These are phyloP conservation scores for Saitoella complicata DNA, from an alignment of 805 yeast species.

Conservation along the genomic window DNA sequence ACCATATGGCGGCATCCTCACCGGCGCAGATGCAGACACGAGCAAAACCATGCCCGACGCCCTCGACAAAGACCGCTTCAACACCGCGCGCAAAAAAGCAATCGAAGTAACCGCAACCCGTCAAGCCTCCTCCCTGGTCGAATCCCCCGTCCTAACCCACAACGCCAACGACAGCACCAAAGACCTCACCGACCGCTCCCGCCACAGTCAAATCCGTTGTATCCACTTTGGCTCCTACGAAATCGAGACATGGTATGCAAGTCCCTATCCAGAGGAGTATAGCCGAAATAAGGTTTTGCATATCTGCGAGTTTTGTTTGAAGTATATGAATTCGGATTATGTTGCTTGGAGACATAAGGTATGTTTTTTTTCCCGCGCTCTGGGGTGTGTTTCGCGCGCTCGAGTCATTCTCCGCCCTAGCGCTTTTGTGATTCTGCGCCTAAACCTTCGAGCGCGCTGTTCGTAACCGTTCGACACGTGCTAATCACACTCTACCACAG, in stretches of 20 bases:
- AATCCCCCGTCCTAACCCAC: background rate
- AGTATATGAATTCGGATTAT: slow-evolving; percentile 57
- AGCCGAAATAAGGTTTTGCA: slow-evolving; percentile 44
- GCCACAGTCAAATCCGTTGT: slow-evolving; percentile 27
- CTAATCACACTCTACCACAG: slow-evolving; percentile 5
- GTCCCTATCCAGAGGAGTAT: slow-evolving; percentile 86
- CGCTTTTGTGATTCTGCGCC: no score
- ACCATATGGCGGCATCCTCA: slow-evolving; percentile 13
- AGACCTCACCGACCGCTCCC: background rate
- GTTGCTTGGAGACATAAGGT: slow-evolving; percentile 49
- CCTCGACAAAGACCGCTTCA: slow-evolving; percentile 16
- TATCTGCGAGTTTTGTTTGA: slow-evolving; percentile 72
- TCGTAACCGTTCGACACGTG: background rate
- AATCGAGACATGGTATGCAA: slow-evolving; percentile 80
- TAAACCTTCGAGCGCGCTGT: no score
- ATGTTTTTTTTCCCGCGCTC: background rate
- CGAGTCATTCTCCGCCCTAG: no score
- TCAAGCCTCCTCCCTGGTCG: background rate
- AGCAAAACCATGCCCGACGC: slow-evolving; percentile 22
- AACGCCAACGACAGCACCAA: background rate
- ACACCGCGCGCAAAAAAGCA: slow-evolving; percentile 5
- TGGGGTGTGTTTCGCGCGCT: background rate
- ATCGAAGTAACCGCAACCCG: background rate
- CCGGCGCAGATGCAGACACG: slow-evolving; percentile 19
- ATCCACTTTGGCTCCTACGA: slow-evolving; percentile 59